Base-by-base conservation (phyloP, 2,329 filamentous ascomycete species). In the Aaosphaeria pasadenensis region DNA sequence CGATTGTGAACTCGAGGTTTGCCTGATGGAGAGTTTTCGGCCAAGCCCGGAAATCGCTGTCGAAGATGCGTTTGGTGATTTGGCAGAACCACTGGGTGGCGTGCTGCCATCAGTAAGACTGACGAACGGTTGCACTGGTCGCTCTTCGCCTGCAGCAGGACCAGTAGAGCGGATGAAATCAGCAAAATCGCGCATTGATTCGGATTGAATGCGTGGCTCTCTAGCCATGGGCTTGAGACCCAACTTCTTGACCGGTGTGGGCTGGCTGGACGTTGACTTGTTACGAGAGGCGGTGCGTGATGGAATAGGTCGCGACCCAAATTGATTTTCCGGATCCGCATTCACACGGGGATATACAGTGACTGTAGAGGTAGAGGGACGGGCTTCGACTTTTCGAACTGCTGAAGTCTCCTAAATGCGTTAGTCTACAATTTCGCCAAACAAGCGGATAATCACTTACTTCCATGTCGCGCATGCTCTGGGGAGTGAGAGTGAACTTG, bases 131-230 rank as follows among this genome's bases (percentile, higher is more conserved):
- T 69, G 65, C 17, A 66, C 53, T 9, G 63, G 57, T 41, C 63
- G 62, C 39, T 64, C 59, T 24, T 67, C 58, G 24, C 59, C 61
- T 7, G 62, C 59, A 50, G 54, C 60, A 48, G 59, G 92, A 2
- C 89, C 90, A 30, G 90, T 95, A 1, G 87, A 88, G 50, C 89
- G 86, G 60, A 95, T 89, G 66, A 96, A 96, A 50, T 95, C 87
- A 24, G 90, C 88, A 72, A 96, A 89, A 60, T 96, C 91, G 41
- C 84, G 79, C 6, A 87, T 82, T 0, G 89, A 89, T 52, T 91
- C 87, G 5, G 79, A 77, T 7, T 83, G 78, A 6, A 88, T 76
- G 52, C 87, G 81, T 1, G 90, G 85, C 56, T 96, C 91, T 53
- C 91, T 82, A 28, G 90, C 83, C 49, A 54, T 70, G 6, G 62